phyloP scores from a whole-genome alignment of 2,329 filamentous ascomycete genomes.

The Peltaster fructicola region DNA sequence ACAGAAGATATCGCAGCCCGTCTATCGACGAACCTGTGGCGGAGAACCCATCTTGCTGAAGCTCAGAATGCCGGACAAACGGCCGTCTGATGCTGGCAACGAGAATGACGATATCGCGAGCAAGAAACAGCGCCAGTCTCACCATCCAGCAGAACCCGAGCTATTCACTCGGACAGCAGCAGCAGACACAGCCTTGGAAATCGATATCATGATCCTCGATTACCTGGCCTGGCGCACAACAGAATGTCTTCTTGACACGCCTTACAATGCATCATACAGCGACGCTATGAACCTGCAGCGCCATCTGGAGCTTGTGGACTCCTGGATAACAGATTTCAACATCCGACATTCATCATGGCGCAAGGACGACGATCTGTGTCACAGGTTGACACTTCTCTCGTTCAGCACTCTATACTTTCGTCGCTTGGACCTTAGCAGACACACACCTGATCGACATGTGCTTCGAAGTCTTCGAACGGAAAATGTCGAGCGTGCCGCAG shows the following conservation, averaged over 20 bases:
- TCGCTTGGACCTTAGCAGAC: constrained; percentile 21
- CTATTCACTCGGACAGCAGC: constrained; percentile 11
- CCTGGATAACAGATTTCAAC: constrained; percentile 27
- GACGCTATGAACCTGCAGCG: not conserved
- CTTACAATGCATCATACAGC: constrained; percentile 2
- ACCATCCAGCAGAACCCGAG: constrained; percentile 2
- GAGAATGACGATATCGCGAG: constrained; percentile 1
- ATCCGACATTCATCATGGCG: constrained; percentile 19
- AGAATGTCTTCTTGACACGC: constrained; percentile 22
- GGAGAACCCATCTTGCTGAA: too few species aligned
- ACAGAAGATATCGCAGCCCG: not conserved
- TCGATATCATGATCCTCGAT: constrained; percentile 39
- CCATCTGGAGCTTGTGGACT: constrained; percentile 16
- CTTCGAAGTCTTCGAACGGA: constrained; percentile 20
- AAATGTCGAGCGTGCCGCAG: constrained; percentile 19
- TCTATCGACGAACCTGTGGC: constrained; percentile 1
- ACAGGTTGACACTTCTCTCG: constrained; percentile 32
- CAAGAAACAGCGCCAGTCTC: constrained; percentile 5
- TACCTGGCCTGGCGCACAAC: constrained; percentile 34
- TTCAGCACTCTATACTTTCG: constrained; percentile 29
- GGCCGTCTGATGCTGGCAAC: too few species aligned
- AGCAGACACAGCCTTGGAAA: constrained; percentile 24
- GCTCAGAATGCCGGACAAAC: too few species aligned
- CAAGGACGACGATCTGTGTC: constrained; percentile 23
- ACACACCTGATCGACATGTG: constrained; percentile 21